phyloP scores from a whole-genome alignment of 192 early-diverging fungal species.

The Mortierella antarctica region DNA sequence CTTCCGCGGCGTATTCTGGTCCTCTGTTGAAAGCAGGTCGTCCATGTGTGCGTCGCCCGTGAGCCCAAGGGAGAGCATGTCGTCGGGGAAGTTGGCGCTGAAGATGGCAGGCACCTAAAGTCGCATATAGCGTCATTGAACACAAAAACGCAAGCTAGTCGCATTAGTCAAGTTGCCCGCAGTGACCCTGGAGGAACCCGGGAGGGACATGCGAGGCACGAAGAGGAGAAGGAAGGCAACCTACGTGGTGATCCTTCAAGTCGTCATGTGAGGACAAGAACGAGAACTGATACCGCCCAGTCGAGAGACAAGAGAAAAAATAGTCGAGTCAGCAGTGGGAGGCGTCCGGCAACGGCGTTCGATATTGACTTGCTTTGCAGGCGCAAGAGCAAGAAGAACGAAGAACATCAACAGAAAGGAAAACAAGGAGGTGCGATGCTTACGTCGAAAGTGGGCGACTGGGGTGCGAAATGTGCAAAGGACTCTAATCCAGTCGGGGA shows the following conservation, averaged over 20 bases:
- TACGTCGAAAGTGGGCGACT: slow-evolving; percentile 4
- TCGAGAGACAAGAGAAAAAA: background rate
- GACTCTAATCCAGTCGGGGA: slow-evolving; percentile 37
- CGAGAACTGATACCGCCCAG: slow-evolving; percentile 10
- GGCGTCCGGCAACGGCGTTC: background rate
- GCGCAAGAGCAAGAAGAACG: background rate
- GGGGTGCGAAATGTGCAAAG: slow-evolving; percentile 24
- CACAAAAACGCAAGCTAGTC: background rate
- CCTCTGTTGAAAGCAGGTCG: background rate
- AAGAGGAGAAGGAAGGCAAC: slow-evolving; percentile 7
- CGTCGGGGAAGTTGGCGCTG: slow-evolving; percentile 18
- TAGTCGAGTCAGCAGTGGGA: no score
- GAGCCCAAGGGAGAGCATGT: slow-evolving; percentile 27
- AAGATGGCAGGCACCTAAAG: slow-evolving; percentile 39
- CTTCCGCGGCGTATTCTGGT: slow-evolving; percentile 33
- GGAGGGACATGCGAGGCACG: background rate
- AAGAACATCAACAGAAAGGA: background rate
- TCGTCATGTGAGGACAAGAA: slow-evolving; percentile 25
- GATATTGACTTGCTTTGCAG: background rate
- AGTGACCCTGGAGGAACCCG: slow-evolving; percentile 10
- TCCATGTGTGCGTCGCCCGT: slow-evolving; percentile 37
- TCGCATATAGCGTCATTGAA: background rate
- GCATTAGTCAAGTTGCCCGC: background rate
- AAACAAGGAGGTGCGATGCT: slow-evolving; percentile 35
- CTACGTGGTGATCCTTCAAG: slow-evolving; percentile 18